Evolutionary conservation across 1,284 basidiomycete species (phyloP), one percentile per base, ranked within the genome.

Genomic region (Apiotrichum montevideense): DNA sequence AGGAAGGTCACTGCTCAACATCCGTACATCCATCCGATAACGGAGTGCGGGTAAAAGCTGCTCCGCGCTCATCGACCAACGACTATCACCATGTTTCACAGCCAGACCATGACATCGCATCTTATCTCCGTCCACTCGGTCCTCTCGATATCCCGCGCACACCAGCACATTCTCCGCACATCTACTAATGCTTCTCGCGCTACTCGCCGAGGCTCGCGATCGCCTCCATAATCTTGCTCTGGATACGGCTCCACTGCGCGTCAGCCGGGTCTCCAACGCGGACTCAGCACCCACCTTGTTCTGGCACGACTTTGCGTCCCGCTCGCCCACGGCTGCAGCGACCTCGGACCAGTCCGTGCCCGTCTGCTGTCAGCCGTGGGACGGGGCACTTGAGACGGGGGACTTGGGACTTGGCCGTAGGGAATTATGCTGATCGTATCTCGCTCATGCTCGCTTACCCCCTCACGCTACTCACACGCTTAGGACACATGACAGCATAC

Each of bases 291-390:
- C 53, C 39, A 64, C 67, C 59, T 69, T 67, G 59, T 69, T 67
- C 4, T 49, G 51, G 55, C 68, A 68, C 10, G 63, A 45, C 47
- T 68, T 70, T 46, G 49, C 58, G 52, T 65, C 65, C 35, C 68
- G 51, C 1, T 65, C 65, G 1, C 61, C 57, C 3, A 69, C 56
- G 29, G 63, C 54, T 33, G 29, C 47, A 2, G 66, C 63, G 35
- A 67, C 63, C 9, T 66, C 67, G 29, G 42, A 51, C 67, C 67
- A 67, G 14, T 63, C 62, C 43, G 67, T 59, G 11, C 65, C 63
- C 13, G 46, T 58, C 67, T 69, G 56, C 37, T 34, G 35, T 57
- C 46, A 57, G 46, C 40, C 6, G 9, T 13, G 1, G 2, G 9
- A 39, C 37, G 21, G 21, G 21, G 21, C 21, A 21, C 21, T 21